Percentiles rank a stretch among this genome's conserved stretches.
Conservation (phyloP, 1,284 basidiomycete species). For the Omphalotus olearius region DNA sequence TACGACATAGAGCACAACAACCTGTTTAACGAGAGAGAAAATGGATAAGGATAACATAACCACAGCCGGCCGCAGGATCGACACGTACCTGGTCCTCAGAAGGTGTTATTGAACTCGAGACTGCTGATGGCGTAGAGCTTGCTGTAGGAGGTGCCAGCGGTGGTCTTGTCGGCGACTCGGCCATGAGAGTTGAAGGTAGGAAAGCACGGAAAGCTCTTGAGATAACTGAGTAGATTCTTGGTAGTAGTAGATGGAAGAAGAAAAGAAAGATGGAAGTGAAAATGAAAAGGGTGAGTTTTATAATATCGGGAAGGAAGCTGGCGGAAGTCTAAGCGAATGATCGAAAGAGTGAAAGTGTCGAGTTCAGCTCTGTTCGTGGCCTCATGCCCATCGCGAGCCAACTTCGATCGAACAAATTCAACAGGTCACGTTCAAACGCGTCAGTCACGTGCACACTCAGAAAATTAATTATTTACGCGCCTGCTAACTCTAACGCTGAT, state of each 20-base stretch:
- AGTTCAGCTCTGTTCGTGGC: conserved; percentile 2
- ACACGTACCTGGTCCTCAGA: conserved; percentile 39
- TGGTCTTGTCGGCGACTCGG: conserved; percentile 17
- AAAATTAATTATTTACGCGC: neutral
- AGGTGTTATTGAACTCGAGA: conserved; percentile 26
- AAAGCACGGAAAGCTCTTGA: no score
- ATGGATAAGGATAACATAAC: conserved; percentile 3
- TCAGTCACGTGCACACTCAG: neutral
- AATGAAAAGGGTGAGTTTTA: neutral
- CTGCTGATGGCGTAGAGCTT: conserved; percentile 16
- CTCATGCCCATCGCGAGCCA: conserved; percentile 10
- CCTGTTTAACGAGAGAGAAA: conserved; percentile 28
- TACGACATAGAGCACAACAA: conserved; percentile 71
- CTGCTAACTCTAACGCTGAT: neutral
- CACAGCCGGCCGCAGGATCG: neutral
- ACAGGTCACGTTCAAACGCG: neutral
- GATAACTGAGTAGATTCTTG: no score
- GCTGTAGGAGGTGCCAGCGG: conserved; percentile 27
- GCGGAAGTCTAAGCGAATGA: no score
- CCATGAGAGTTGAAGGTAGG: conserved; percentile 6
- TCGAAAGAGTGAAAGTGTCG: conserved; percentile 1
- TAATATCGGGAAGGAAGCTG: neutral
- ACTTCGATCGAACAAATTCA: neutral
- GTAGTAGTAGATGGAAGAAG: neutral
- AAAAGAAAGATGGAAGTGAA: neutral